Conservation (phyloP, 106 monocot genomes). For the Platanthera guangdongensis region DNA sequence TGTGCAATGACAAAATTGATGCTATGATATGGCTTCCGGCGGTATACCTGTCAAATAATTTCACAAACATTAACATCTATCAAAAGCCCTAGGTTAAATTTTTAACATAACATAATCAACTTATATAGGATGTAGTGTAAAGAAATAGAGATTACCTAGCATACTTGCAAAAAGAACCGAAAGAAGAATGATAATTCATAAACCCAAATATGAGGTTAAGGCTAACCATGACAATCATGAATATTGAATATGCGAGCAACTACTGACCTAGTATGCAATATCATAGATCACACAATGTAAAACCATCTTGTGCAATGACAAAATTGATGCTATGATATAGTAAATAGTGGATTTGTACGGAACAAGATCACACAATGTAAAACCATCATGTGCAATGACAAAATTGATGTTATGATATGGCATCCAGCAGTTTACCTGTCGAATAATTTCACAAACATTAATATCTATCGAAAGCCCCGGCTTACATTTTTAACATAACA, state of each 20-base stretch:
- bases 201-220: neutral
- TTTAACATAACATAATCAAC: neutral
- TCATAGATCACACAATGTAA: slow-evolving; percentile 45
- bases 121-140: neutral
- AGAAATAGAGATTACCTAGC: neutral
- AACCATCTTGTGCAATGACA: slow-evolving; percentile 96
- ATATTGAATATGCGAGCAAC: neutral
- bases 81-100: neutral
- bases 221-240: neutral
- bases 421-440: slow-evolving; percentile 78
- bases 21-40: slow-evolving; percentile 81
- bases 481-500: slow-evolving; percentile 2
- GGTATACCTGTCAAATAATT: slow-evolving; percentile 55
- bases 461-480: neutral
- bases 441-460: slow-evolving; percentile 9
- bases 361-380: slow-evolving; percentile 86
- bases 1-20: slow-evolving; percentile 95
- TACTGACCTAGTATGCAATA: neutral
- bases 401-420: slow-evolving; percentile 88
- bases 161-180: neutral
- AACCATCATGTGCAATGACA: slow-evolving; percentile 98
- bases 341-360: slow-evolving; percentile 42
- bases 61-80: neutral
- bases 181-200: neutral
- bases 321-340: slow-evolving; percentile 88